Evolutionary conservation across 257 asterid genomes (phyloP).

Genomic region (Petrea volubilis): DNA sequence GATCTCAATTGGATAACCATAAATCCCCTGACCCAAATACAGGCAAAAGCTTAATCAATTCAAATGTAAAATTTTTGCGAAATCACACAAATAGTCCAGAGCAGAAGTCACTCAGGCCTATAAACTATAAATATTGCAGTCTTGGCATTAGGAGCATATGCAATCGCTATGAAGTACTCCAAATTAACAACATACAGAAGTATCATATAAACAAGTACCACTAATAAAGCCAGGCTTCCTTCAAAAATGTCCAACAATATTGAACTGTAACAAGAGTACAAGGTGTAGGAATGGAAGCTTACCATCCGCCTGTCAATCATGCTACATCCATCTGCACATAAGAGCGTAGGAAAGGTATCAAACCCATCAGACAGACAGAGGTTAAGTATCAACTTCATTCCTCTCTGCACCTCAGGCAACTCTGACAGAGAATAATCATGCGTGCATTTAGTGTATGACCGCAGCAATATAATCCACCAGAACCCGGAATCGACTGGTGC

Average conservation of each 20-base stretch:
- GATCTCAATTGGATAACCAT: conserved; percentile 66
- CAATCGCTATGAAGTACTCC: neutral
- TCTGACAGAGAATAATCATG: conserved; percentile 47
- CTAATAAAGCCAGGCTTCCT: neutral
- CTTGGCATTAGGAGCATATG: neutral
- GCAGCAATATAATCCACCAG: conserved; percentile 66
- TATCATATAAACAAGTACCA: neutral
- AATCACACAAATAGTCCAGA: neutral
- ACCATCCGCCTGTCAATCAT: conserved; percentile 75
- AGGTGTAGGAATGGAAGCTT: neutral
- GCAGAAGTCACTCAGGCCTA: neutral
- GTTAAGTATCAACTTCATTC: conserved; percentile 57
- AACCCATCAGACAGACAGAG: conserved; percentile 68
- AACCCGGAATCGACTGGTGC: conserved; percentile 69
- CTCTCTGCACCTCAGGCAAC: conserved; percentile 60
- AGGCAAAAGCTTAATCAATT: conserved; percentile 14
- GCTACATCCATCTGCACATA: conserved; percentile 74
- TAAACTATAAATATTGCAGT: neutral
- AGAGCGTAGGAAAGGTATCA: conserved; percentile 66
- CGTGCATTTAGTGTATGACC: conserved; percentile 53
- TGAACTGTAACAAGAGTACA: neutral
- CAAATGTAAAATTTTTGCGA: neutral
- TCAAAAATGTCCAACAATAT: conserved; percentile 7
- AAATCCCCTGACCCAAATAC: conserved; percentile 47
- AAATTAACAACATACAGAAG: conserved; percentile 15